Percentiles rank a stretch among this genome's conserved stretches.
Conservation (phyloP, 495 filamentous ascomycete genomes). For the Hypoxylon lienhwacheense region DNA sequence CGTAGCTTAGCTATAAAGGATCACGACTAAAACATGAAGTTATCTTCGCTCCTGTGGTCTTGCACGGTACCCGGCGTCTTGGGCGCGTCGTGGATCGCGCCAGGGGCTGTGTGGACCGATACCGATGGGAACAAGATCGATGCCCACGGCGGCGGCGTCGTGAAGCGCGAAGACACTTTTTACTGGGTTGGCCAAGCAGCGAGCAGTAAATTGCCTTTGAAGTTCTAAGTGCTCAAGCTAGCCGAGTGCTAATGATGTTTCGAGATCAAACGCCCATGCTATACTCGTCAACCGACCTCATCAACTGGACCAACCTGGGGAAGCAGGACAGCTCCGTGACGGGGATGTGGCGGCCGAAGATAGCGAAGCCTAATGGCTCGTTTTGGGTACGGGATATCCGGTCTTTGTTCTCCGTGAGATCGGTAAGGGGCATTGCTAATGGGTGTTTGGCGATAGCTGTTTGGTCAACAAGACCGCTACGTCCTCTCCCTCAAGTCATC, state of each 20-base stretch:
- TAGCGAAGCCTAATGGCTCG: slow-evolving; percentile 49
- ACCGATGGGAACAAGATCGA: slow-evolving; percentile 46
- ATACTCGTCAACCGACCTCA: slow-evolving; percentile 50
- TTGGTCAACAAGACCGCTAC: slow-evolving; percentile 51
- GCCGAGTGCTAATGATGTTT: slow-evolving; percentile 13
- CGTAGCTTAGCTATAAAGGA: slow-evolving; percentile 7
- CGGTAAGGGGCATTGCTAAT: neutral
- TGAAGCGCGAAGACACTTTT: slow-evolving; percentile 41
- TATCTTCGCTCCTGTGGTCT: slow-evolving; percentile 25
- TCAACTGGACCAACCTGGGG: slow-evolving; percentile 51
- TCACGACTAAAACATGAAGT: slow-evolving; percentile 24
- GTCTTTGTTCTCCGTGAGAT: too few species aligned
- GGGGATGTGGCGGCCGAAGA: slow-evolving; percentile 49
- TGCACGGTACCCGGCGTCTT: slow-evolving; percentile 20
- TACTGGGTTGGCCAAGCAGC: slow-evolving; percentile 51
- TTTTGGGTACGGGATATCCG: slow-evolving; percentile 41
- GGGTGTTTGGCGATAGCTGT: slow-evolving; percentile 38
- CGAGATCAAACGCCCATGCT: slow-evolving; percentile 46
- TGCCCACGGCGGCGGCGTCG: slow-evolving; percentile 46
- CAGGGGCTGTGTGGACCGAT: slow-evolving; percentile 45
- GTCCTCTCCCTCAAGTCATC: slow-evolving; percentile 45
- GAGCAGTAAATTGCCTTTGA: slow-evolving; percentile 36
- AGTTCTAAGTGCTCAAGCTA: neutral
- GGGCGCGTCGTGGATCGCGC: slow-evolving; percentile 40
- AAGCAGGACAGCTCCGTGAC: slow-evolving; percentile 36